These are phyloP conservation scores for Colletotrichum sp. DNA, from an alignment of 2,329 filamentous ascomycete genomes.

Conservation along the genomic window DNA sequence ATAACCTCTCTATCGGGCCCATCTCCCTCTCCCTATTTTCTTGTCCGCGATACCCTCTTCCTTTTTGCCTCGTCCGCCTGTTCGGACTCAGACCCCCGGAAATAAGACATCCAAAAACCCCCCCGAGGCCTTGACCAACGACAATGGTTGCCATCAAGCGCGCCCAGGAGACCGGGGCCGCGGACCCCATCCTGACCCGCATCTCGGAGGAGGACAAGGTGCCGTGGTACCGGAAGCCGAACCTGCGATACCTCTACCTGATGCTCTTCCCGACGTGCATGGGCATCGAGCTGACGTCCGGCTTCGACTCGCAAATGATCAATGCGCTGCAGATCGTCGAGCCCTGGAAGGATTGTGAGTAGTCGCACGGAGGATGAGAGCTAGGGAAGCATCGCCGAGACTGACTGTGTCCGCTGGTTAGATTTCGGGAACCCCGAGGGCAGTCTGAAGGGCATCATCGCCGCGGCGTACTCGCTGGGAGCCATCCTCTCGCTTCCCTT, in stretches of 20 bases:
- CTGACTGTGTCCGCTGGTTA: slow-evolving; percentile 9
- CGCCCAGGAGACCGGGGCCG: slow-evolving; percentile 17
- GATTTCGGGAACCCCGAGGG: slow-evolving; percentile 51
- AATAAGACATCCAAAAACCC: neutral
- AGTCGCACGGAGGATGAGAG: too few relatives aligned
- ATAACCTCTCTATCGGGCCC: neutral
- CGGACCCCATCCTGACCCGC: slow-evolving; percentile 35
- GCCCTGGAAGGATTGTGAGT: slow-evolving; percentile 39
- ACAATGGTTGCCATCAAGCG: slow-evolving; percentile 18
- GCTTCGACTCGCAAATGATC: slow-evolving; percentile 51
- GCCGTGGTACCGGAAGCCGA: slow-evolving; percentile 64
- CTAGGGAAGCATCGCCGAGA: slow-evolving; percentile 3
- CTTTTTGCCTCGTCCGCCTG: neutral
- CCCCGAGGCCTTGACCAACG: neutral
- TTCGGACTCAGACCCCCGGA: neutral
- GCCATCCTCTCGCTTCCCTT: slow-evolving; percentile 63
- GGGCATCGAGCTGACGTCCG: slow-evolving; percentile 60
- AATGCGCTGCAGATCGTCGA: slow-evolving; percentile 46
- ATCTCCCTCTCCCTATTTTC: neutral
- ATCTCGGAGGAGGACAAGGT: slow-evolving; percentile 40
- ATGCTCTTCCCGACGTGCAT: slow-evolving; percentile 64
- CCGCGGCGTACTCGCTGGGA: slow-evolving; percentile 64
- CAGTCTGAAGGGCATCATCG: slow-evolving; percentile 57
- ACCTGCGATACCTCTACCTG: slow-evolving; percentile 60
- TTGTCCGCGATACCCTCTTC: neutral